Evolutionary conservation across 225 moss, liverwort and hornwort genomes (phyloP).

Genomic region (Takakia lepidozioides): DNA sequence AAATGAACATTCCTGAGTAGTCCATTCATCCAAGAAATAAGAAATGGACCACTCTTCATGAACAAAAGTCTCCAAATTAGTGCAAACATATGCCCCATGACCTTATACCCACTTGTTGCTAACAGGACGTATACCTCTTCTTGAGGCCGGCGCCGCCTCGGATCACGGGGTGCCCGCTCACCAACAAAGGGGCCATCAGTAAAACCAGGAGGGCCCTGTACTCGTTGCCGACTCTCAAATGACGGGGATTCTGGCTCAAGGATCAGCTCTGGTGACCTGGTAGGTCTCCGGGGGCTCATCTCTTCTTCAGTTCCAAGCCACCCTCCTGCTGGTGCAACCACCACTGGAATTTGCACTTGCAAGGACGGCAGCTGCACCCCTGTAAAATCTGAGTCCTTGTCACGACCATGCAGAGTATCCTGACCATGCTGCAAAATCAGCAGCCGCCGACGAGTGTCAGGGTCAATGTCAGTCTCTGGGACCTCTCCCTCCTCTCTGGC

Average conservation of each 20-base stretch:
- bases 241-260: constrained; percentile 93
- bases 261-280: constrained; percentile 72
- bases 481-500: constrained; percentile 99
- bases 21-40: too few species aligned
- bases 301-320: constrained; percentile 93
- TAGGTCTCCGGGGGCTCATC: constrained; percentile 89
- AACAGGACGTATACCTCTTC: constrained; percentile 40
- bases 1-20: too few species aligned
- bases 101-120: too few species aligned
- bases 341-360: constrained; percentile 59
- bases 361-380: constrained; percentile 29
- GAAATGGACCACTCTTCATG: too few species aligned
- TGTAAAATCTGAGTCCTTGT: too few species aligned
- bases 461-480: constrained; percentile 93
- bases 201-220: constrained; percentile 72
- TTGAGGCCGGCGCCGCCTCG: constrained; percentile 54
- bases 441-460: constrained; percentile 90
- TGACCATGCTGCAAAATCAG: constrained; percentile 93
- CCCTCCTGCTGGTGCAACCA: constrained; percentile 63
- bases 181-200: constrained; percentile 61
- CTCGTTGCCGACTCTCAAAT: constrained; percentile 66
- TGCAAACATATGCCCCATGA: too few species aligned
- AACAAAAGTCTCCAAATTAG: too few species aligned
- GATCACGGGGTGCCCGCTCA: constrained; percentile 59
- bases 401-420: constrained; percentile 47